phyloP scores from a whole-genome alignment of 2,329 filamentous ascomycete genomes.

The Tolypocladium tundrense region DNA sequence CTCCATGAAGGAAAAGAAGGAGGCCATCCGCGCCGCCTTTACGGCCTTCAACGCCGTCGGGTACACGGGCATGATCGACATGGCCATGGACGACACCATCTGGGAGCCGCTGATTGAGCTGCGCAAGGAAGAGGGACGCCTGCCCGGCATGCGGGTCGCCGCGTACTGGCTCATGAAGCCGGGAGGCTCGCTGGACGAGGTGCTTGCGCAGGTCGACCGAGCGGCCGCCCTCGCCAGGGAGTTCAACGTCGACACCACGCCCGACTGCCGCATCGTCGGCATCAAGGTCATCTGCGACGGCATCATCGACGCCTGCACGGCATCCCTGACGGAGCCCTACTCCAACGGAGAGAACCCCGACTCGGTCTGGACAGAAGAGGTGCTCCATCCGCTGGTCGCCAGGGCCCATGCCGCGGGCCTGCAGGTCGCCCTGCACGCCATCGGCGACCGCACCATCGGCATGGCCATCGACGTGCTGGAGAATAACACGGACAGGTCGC shows the following conservation, averaged over 20 bases:
- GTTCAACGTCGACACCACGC: conserved; percentile 23
- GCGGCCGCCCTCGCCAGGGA: conserved; percentile 32
- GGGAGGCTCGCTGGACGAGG: conserved; percentile 24
- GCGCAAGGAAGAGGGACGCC: conserved; percentile 19
- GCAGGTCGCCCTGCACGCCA: conserved; percentile 55
- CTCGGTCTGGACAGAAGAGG: conserved; percentile 43
- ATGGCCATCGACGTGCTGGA: conserved; percentile 48
- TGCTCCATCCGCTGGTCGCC: conserved; percentile 42
- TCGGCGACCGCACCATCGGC: conserved; percentile 49
- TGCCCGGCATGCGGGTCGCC: conserved; percentile 31
- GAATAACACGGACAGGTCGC: conserved; percentile 27
- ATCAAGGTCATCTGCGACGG: conserved; percentile 58
- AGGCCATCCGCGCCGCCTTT: conserved; percentile 37
- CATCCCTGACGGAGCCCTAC: conserved; percentile 49
- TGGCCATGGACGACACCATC: conserved; percentile 50
- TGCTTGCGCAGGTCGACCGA: conserved; percentile 36
- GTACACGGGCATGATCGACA: conserved; percentile 46
- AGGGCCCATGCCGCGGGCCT: conserved; percentile 42
- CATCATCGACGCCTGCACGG: conserved; percentile 55
- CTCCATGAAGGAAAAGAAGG: conserved; percentile 35
- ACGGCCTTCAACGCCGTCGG: conserved; percentile 39
- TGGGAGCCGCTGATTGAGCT: conserved; percentile 42
- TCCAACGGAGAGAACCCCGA: conserved; percentile 34
- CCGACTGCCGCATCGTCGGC: conserved; percentile 41
- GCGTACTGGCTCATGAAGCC: conserved; percentile 50